Base-by-base conservation (phyloP, 306 rosid genomes). In the Crataegus laevigata region DNA sequence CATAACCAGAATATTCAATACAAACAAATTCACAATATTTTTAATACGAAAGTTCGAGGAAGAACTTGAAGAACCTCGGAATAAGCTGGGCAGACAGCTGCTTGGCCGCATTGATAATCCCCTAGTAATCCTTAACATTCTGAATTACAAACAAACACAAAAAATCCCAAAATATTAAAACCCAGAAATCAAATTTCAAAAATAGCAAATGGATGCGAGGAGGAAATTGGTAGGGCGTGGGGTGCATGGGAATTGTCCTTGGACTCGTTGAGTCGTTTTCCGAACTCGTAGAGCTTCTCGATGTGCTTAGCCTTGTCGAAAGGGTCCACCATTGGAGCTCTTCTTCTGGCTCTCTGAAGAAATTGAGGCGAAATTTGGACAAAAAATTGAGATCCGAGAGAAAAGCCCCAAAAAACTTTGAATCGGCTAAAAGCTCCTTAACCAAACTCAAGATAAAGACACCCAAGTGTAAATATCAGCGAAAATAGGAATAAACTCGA, bases 71-170 rank as follows among this genome's bases (percentile, higher is more conserved):
- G 82, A 92, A 94, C 87, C 88, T 90, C 4, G 97, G 99, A 80
- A 94, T 94, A 67, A 94, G 90, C 85, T 94, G 99, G 3, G 97
- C 97, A 13, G 99, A 91, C 68, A 94, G 82, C 72, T 94, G 99
- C 82, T 84, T 94, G 1, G 97, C 96, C 0, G 92, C 91, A 86
- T 83, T 94, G 34, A 94, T 94, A 52, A 94, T 94, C 55, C 96
- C 96, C 84, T 90, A 84, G 67, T 92, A 94, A 77, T 92, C 96
- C 71, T 74, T 81, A 59, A 90, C 87, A 75, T 90, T 83, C 99
- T 94, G 83, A 63, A 42, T 42, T 42, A 42, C 47, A 42, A 72
- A 25, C 42, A 66, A 66, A 69, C 73, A 12, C 40, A 42, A 55
- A 64, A 79, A 47, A n/a, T 15, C 74, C 26, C 58, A 21, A 29